A percentile compares a stretch with the other conserved stretches of the same genome.
These are phyloP conservation scores for Entomortierella chlamydospora DNA, from an alignment of 192 early-diverging fungal genomes.

Conservation along the genomic window DNA sequence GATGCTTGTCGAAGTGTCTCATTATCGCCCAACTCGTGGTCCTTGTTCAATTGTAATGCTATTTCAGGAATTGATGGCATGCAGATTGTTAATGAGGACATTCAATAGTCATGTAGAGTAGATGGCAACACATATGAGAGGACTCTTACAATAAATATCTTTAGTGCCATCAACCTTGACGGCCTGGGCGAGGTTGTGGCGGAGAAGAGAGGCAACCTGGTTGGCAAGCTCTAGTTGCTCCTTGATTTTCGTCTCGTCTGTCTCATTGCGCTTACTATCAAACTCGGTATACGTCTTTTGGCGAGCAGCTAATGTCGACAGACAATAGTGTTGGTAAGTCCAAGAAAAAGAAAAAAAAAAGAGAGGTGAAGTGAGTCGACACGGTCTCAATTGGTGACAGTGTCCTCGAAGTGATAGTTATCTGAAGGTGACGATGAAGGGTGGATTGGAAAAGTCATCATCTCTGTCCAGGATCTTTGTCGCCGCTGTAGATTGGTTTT, in stretches of 20 bases:
- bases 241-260: constrained; percentile 48
- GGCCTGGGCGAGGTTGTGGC: constrained; percentile 54
- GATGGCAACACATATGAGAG: too few species aligned
- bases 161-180: constrained; percentile 26
- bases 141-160: constrained; percentile 36
- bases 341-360: neutral
- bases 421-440: too few species aligned
- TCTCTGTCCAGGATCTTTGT: too few species aligned
- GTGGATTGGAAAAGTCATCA: too few species aligned
- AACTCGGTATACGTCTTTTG: constrained; percentile 50
- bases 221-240: constrained; percentile 47
- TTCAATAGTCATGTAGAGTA: too few species aligned
- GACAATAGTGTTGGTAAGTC: too few species aligned
- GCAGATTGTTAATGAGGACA: neutral
- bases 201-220: constrained; percentile 45
- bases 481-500: too few species aligned
- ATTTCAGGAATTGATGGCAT: too few species aligned
- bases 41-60: constrained; percentile 37
- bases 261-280: constrained; percentile 46
- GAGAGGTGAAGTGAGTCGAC: too few species aligned
- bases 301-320: constrained; percentile 24
- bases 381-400: too few species aligned
- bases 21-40: constrained; percentile 48
- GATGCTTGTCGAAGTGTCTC: constrained; percentile 47
- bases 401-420: too few species aligned